Base-by-base conservation (phyloP, 345 rosid genomes). In the Gossypium stocksii region DNA sequence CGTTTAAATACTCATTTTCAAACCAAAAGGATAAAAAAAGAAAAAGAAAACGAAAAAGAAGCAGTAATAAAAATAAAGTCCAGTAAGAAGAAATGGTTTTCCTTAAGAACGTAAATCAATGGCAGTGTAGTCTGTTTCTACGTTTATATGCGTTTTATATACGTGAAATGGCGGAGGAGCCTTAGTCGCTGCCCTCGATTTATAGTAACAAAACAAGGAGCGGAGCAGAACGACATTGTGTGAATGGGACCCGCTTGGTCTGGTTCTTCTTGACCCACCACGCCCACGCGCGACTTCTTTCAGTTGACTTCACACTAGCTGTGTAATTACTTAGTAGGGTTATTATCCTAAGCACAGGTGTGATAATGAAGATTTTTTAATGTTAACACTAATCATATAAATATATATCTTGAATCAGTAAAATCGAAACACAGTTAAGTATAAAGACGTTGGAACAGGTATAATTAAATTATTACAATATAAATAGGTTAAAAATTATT, bases 171-270 rank as follows among this genome's bases (percentile, higher is more conserved):
- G 56, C 17, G 71, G 56, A 68, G 58, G 43, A 22, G 58, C 72
- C 72, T 49, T 68, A 49, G 51, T 68, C 58, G 71, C 71, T 67
- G 71, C 71, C 56, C 41, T 67, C 56, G 57, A 48, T 67, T 23
- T 67, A 67, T 22, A 67, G 43, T 23, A 46, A 38, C 44, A 9
- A 49, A 25, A 48, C 43, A 48, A 68, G 43, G 27, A 49, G 72
- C 4, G 59, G 45, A 16, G 23, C 16, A 27, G 23, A 17, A 51
- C 44, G 46, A 14, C 45, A 69, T 23, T 25, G 46, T 0, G 23
- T 11, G 60, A 10, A 44, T 4, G 25, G 44, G 60, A 16, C 23
- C 59, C 45, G 72, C 59, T 69, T 69, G 11, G 19, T 9, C n/a
- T 69, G 58, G 72, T 51, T 15, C 44, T 9, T 16, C 20, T 49